These are phyloP conservation scores for Penicillium janthinellum DNA, from an alignment of 2,329 filamentous ascomycete genomes.

Conservation along the genomic window DNA sequence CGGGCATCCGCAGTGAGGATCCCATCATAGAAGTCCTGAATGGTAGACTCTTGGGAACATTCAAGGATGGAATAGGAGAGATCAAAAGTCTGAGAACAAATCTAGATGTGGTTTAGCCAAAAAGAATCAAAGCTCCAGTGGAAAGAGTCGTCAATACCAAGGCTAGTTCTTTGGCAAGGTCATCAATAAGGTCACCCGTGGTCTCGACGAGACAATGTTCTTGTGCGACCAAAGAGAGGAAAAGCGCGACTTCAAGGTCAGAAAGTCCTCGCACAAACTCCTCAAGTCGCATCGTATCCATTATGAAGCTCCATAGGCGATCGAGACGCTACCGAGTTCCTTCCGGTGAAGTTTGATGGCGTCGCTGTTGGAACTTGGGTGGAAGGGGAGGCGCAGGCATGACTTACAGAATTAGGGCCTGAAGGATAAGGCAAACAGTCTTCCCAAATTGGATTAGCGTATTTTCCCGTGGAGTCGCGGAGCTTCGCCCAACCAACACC, in stretches of 20 bases:
- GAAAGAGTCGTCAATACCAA: slow-evolving; percentile 53
- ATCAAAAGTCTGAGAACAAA: slow-evolving; percentile 71
- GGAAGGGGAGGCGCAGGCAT: slow-evolving; percentile 4
- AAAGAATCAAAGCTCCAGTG: not conserved
- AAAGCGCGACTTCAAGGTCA: slow-evolving; percentile 82
- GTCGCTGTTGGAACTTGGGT: not conserved
- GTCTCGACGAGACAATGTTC: slow-evolving; percentile 91
- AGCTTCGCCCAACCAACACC: slow-evolving; percentile 13
- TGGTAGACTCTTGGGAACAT: slow-evolving; percentile 71
- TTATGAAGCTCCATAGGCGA: slow-evolving; percentile 34
- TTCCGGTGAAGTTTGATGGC: slow-evolving; percentile 2
- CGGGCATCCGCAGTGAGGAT: slow-evolving; percentile 57
- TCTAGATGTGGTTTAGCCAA: slow-evolving; percentile 34
- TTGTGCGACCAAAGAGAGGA: slow-evolving; percentile 77
- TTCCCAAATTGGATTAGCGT: slow-evolving; percentile 17
- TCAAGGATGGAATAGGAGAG: slow-evolving; percentile 70
- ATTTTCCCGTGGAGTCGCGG: slow-evolving; percentile 9
- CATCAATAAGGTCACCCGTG: slow-evolving; percentile 61
- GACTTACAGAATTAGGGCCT: slow-evolving; percentile 10
- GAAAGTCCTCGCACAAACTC: slow-evolving; percentile 75
- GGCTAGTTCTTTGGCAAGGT: slow-evolving; percentile 72
- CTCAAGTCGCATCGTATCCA: slow-evolving; percentile 65
- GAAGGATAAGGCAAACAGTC: not conserved
- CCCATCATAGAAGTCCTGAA: slow-evolving; percentile 77
- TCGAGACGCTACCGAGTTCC: not conserved